Evolutionary conservation across 352 stramenopile genomes (phyloP), one percentile per base, ranked within the genome.

Genomic region (Pythium folliculosum): DNA sequence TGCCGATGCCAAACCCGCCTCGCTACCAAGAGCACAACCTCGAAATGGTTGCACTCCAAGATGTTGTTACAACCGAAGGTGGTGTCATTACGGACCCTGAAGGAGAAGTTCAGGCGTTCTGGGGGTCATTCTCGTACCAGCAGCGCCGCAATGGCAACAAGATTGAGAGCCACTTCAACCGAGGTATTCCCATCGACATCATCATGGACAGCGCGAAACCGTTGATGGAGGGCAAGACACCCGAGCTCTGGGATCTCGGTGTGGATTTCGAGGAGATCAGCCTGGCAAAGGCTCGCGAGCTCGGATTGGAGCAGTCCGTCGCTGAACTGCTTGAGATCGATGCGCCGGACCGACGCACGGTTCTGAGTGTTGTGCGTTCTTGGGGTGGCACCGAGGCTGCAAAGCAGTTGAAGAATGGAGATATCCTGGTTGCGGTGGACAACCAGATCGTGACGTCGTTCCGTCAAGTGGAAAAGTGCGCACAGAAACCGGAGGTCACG

Each of bases 181-280:
- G 87, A 25, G 89, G 89, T 35, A 95, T 96, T 48, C 80, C 83
- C 0, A 94, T 95, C 60, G 86, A 92, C 63, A 81, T 96, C 53
- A 88, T 97, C 67, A 94, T 92, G 86, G 89, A 96, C 63, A 96
- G 85, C 37, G 88, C 89, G 0, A 80, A 77, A 27, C 73, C 82
- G 21, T 70, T 96, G 8, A 90, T 95, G 67, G 66, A 80, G 61
- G 86, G 84, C 30, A 78, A 81, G 63, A 82, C 77, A 17, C 88
- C 86, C 8, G 77, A 89, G 71, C 66, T 97, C 27, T 94, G 81
- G 73, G 88, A 95, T 61, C 61, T 96, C 22, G 89, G 84, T 21
- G 81, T 92, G 37, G 90, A 96, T 35, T 92, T 97, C 55, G 84
- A 96, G 59, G 84, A 95, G 65, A 87, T 96, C 56, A 95, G 84